Evolutionary conservation across 1,284 basidiomycete species (phyloP), one percentile per base, ranked within the genome.

Genomic region (Serendipita sp.): DNA sequence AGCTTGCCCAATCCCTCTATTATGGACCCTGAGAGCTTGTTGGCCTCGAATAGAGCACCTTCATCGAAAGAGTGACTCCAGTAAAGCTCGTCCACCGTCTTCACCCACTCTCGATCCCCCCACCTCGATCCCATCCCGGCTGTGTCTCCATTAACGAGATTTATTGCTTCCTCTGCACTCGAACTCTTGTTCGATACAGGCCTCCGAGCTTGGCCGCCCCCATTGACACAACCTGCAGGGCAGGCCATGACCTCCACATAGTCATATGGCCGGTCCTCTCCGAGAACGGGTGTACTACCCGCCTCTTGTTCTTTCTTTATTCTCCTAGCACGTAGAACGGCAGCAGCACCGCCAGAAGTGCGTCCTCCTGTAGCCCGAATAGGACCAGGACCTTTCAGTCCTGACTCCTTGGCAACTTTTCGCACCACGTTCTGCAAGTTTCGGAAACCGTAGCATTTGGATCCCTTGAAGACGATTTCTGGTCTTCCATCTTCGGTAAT

Each of bases 211-310:
- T 99, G 96, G 1, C 96, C 96, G 30, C 96, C 95, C 2, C 96
- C 95, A 70, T 98, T 98, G 60, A 97, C 91, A 71, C 96, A 99
- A 3, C 96, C 96, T 0, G 89, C 85, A 0, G 96, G 96, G 75
- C 96, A 99, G 26, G 96, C 96, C 96, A 99, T 99, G 65, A 99
- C 93, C 71, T 99, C 96, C 60, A 99, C 88, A 72, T 95, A 99
- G 74, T 99, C 95, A 72, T 95, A 90, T 38, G 82, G 78, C 68
- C 76, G 77, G 61, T 82, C 81, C 65, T 80, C 77, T 58, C 70
- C 67, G 58, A 72, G 74, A 35, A 72, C 73, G 15, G 63, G 74
- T 10, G 70, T 71, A 43, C 60, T 67, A 10, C 66, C 73, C 61
- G 66, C 69, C 66, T 68, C 71, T 30, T 65, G 73, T 62, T 70